Evolutionary conservation across 2,329 filamentous ascomycete genomes (phyloP).

Genomic region (Thermoascus crustaceus): DNA sequence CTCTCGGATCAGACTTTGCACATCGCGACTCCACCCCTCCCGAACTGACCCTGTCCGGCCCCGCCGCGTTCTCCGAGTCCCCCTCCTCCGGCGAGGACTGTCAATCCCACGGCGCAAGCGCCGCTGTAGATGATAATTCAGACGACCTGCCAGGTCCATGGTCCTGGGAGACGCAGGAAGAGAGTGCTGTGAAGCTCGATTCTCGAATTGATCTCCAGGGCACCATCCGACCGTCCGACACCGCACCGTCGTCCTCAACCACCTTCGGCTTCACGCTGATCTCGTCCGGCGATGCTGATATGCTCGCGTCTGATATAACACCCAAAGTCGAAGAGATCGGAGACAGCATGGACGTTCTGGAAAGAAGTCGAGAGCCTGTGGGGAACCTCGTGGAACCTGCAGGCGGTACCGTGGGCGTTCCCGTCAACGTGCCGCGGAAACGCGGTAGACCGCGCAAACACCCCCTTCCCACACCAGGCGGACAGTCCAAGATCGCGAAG

Average conservation of each 20-base stretch:
- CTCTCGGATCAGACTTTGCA: slow-evolving; percentile 5
- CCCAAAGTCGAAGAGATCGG: slow-evolving; percentile 50
- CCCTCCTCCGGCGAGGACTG: slow-evolving; percentile 20
- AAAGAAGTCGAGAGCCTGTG: slow-evolving; percentile 24
- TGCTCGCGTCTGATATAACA: slow-evolving; percentile 29
- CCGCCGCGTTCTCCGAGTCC: slow-evolving; percentile 15
- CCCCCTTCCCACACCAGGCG: slow-evolving; percentile 53
- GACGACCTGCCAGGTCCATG: slow-evolving; percentile 12
- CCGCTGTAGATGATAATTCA: slow-evolving; percentile 27
- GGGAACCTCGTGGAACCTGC: slow-evolving; percentile 10
- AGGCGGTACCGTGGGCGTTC: slow-evolving; percentile 17
- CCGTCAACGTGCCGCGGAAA: slow-evolving; percentile 44
- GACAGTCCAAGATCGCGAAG: slow-evolving; percentile 65
- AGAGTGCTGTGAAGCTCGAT: slow-evolving; percentile 12
- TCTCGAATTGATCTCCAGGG: slow-evolving; percentile 11
- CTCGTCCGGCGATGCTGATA: slow-evolving; percentile 12
- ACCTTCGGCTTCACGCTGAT: slow-evolving; percentile 19
- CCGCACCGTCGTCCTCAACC: slow-evolving; percentile 15
- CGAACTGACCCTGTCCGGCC: slow-evolving; percentile 4
- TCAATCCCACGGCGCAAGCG: slow-evolving; percentile 23
- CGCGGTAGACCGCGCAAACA: slow-evolving; percentile 78
- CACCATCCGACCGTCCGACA: slow-evolving; percentile 10
- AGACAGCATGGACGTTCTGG: slow-evolving; percentile 34
- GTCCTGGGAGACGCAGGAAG: slow-evolving; percentile 6
- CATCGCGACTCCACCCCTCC: slow-evolving; percentile 8